Conservation (phyloP, 768 basidiomycete genomes). For the Suillus luteus region DNA sequence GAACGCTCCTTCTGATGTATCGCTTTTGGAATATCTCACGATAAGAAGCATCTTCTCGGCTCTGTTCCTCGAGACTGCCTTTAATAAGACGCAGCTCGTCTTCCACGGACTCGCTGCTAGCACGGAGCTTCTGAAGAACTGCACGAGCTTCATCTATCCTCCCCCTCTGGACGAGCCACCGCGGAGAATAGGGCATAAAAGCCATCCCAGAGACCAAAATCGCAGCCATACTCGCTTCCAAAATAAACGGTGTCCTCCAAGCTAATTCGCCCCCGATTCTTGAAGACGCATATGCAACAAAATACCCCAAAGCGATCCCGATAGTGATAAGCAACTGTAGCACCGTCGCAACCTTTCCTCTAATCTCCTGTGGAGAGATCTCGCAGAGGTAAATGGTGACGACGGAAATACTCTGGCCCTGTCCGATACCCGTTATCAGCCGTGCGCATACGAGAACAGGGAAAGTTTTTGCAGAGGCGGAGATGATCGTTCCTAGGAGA, state of each 20-base stretch:
- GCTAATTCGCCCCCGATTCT: slow-evolving; percentile 25
- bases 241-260: slow-evolving; percentile 32
- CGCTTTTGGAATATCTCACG: slow-evolving; percentile 32
- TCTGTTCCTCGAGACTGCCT: slow-evolving; percentile 27
- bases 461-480: slow-evolving; percentile 37
- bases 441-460: slow-evolving; percentile 45
- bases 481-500: slow-evolving; percentile 43
- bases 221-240: slow-evolving; percentile 25
- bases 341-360: slow-evolving; percentile 42
- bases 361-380: slow-evolving; percentile 43
- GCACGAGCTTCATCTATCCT: slow-evolving; percentile 33
- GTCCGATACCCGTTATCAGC: slow-evolving; percentile 47
- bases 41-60: slow-evolving; percentile 22
- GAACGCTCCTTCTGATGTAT: slow-evolving; percentile 36
- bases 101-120: slow-evolving; percentile 16
- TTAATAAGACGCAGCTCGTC: slow-evolving; percentile 24
- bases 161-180: slow-evolving; percentile 36
- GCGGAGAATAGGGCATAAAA: slow-evolving; percentile 24
- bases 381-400: slow-evolving; percentile 44
- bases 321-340: slow-evolving; percentile 46
- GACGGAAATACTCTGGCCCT: slow-evolving; percentile 47
- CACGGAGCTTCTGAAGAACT: slow-evolving; percentile 28
- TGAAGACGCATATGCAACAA: slow-evolving; percentile 29
- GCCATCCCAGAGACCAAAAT: slow-evolving; percentile 26
- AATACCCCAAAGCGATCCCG: slow-evolving; percentile 42